phyloP scores from a whole-genome alignment of 306 rosid species.

The Senna tora region DNA sequence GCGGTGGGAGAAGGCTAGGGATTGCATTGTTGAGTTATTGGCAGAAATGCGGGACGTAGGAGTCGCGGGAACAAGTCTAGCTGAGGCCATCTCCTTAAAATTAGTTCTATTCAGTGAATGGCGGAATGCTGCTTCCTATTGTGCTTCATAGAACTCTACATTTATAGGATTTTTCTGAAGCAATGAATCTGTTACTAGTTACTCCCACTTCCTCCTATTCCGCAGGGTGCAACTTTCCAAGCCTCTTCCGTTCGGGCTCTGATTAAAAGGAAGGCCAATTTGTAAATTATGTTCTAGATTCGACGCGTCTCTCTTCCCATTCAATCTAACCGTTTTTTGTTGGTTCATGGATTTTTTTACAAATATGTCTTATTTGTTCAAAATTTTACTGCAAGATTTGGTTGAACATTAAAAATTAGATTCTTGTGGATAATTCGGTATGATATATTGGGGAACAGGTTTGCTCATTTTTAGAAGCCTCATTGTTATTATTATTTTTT shows the following conservation, averaged over 20 bases:
- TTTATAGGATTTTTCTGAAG: not conserved
- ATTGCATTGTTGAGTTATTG: slow-evolving; percentile 28
- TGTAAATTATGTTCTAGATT: not conserved
- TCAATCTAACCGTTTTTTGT: too few relatives aligned
- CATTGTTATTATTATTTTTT: too few relatives aligned
- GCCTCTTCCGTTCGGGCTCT: not conserved
- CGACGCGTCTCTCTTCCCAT: not conserved
- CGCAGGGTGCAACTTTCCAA: not conserved
- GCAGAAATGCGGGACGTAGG: not conserved
- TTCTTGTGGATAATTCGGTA: not conserved
- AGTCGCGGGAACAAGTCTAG: slow-evolving; percentile 13
- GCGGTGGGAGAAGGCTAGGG: slow-evolving; percentile 37
- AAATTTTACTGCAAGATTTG: not conserved
- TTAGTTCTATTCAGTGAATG: not conserved
- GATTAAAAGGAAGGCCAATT: not conserved
- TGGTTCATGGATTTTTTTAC: not conserved
- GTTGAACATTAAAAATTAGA: not conserved
- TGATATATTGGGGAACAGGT: not conserved
- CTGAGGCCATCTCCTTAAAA: slow-evolving; percentile 31
- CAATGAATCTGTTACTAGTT: not conserved
- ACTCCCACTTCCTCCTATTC: not conserved
- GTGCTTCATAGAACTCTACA: too few relatives aligned
- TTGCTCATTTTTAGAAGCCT: not conserved
- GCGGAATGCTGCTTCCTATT: not conserved
- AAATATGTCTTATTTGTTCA: not conserved